Evolutionary conservation across 257 asterid genomes (phyloP), one percentile per base, ranked within the genome.

Genomic region (Solanum virginianum): DNA sequence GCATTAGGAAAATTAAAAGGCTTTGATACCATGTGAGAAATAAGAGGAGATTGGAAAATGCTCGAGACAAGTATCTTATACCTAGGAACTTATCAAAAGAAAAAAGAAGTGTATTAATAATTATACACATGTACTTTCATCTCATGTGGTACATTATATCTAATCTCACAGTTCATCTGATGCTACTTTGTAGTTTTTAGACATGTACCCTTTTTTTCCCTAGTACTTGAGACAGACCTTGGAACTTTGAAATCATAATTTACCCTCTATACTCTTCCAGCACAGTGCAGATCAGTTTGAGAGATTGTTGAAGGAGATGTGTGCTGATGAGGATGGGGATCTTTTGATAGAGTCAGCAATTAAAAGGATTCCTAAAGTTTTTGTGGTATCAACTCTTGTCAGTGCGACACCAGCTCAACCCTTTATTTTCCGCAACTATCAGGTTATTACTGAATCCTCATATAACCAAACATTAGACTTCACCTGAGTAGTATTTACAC

Each of bases 281-380:
- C 99, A 97, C 90, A 97, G 98, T 91, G 99, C 99, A 85, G 98
- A 97, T 82, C 98, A 95, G 90, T 97, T 97, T 86, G 99, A 97
- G 97, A 92, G 88, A 86, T 90, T 97, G 91, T 88, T 97, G 90
- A 92, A 91, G 93, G 99, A 97, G 90, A 92, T 95, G 91, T 95
- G 98, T 87, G 93, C 98, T 86, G 98, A 95, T 70, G 99, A 97
- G 68, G 98, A 97, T 85, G 99, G 99, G 36, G 98, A 97, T 91
- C 98, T 97, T 88, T 91, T 97, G 71, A 97, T 97, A 89, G 99
- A 97, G 88, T 97, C 99, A 53, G 94, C 98, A 24, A 94, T 92
- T 85, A 97, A 94, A 92, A 92, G 93, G 86, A 87, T 91, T 85
- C 99, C 99, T 77, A 97, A 95, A 89, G 99, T 97, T 84, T 94